These are phyloP conservation scores for Mollisia scopiformis DNA, from an alignment of 2,329 filamentous ascomycete genomes.

Conservation along the genomic window DNA sequence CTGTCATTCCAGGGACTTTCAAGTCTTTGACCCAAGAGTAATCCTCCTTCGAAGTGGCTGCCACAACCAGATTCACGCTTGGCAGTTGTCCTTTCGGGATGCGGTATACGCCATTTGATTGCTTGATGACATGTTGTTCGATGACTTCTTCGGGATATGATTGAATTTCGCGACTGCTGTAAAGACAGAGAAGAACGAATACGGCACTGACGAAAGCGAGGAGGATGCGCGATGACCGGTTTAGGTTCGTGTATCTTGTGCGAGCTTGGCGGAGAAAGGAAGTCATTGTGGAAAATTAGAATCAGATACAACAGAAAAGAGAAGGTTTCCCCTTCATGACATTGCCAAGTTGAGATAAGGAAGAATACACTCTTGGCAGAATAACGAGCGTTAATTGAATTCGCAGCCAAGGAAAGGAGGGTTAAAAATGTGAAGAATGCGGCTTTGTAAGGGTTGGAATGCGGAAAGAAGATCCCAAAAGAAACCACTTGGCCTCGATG, in stretches of 20 bases:
- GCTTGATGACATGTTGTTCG: conserved; percentile 21
- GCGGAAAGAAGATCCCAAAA: neutral
- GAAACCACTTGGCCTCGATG: neutral
- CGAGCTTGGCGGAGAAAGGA: neutral
- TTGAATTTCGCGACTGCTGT: conserved; percentile 6
- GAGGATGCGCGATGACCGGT: conserved; percentile 17
- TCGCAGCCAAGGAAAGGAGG: neutral
- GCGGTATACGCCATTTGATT: conserved; percentile 17
- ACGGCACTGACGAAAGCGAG: conserved; percentile 4
- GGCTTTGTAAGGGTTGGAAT: neutral
- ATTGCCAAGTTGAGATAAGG: neutral
- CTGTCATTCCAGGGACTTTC: conserved; percentile 33
- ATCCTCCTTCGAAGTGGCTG: conserved; percentile 21
- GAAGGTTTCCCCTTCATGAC: neutral
- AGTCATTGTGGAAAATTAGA: neutral
- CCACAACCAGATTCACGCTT: conserved; percentile 25
- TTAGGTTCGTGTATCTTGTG: conserved; percentile 8
- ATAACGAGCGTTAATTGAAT: neutral
- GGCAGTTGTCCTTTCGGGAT: conserved; percentile 18
- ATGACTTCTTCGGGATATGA: conserved; percentile 10
- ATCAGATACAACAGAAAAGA: neutral
- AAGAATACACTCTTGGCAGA: neutral
- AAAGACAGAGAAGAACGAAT: conserved; percentile 15
- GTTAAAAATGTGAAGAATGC: neutral
- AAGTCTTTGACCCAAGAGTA: conserved; percentile 24